These are phyloP conservation scores for Coccomyxa subellipsoidea DNA, from an alignment of 163 green algal species.

Conservation along the genomic window DNA sequence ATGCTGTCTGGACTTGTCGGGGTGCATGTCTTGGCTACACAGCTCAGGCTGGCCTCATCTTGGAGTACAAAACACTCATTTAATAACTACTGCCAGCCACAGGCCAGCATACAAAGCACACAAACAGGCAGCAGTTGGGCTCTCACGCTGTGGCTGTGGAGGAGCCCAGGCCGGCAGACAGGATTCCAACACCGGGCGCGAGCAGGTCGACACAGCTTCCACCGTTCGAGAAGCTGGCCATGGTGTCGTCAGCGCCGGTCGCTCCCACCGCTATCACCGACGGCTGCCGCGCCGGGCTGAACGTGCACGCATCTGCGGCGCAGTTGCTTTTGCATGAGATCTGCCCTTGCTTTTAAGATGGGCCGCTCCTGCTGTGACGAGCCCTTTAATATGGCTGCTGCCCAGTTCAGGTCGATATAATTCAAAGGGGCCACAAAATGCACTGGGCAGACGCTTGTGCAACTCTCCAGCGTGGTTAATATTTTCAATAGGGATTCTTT, in stretches of 20 bases:
- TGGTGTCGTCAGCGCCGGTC: slow-evolving; percentile 25
- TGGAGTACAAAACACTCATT: too few relatives aligned
- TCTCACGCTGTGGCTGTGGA: slow-evolving; percentile 32
- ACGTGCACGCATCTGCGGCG: slow-evolving; percentile 47
- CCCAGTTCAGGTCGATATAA: too few relatives aligned
- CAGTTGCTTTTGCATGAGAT: not conserved
- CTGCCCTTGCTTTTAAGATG: too few relatives aligned
- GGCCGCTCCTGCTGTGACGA: not conserved
- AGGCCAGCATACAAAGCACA: not conserved
- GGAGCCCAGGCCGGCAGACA: slow-evolving; percentile 36
- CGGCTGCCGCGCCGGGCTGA: slow-evolving; percentile 42
- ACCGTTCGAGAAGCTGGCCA: slow-evolving; percentile 34
- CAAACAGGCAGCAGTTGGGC: not conserved
- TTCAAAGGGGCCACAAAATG: too few relatives aligned
- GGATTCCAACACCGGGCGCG: slow-evolving; percentile 56
- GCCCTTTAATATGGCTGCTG: too few relatives aligned
- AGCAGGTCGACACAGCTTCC: slow-evolving; percentile 72
- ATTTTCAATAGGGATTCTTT: too few relatives aligned
- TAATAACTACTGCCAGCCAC: too few relatives aligned
- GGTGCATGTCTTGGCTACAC: too few relatives aligned
- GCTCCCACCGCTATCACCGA: slow-evolving; percentile 38
- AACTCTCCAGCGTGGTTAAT: too few relatives aligned
- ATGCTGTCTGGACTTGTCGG: too few relatives aligned
- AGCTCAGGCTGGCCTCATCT: too few relatives aligned
- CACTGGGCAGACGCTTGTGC: too few relatives aligned